These are phyloP conservation scores for Coemansia sp. DNA, from an alignment of 192 early-diverging fungal species.

Conservation along the genomic window DNA sequence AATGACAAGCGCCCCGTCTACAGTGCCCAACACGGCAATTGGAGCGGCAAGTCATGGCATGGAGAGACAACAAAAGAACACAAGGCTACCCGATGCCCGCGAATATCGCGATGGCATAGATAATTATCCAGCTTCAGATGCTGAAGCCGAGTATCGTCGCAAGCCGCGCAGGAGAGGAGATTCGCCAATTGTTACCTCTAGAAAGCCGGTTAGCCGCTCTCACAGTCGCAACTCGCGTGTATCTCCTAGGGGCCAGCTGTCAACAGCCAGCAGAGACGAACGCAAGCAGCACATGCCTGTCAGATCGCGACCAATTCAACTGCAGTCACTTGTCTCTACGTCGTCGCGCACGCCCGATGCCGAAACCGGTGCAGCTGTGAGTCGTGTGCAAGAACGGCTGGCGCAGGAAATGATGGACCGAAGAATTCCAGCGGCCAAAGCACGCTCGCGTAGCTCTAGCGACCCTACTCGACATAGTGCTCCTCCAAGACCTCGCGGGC, in stretches of 20 bases:
- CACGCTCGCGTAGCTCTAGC: constrained; percentile 6
- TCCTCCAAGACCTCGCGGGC: constrained; percentile 19
- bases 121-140: constrained; percentile 11
- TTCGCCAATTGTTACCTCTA: constrained; percentile 9
- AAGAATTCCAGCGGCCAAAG: constrained; percentile 5
- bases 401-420: constrained; percentile 22
- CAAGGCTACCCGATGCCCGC: neutral
- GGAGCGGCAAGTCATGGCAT: neutral
- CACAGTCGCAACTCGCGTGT: constrained; percentile 15
- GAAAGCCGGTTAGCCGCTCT: constrained; percentile 17
- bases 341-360: constrained; percentile 1
- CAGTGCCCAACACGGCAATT: constrained; percentile 1
- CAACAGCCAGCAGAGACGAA: neutral
- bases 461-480: neutral
- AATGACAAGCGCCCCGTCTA: constrained; percentile 15
- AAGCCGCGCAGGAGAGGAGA: neutral
- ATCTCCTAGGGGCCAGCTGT: neutral
- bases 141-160: constrained; percentile 19
- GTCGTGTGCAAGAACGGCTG: constrained; percentile 39
- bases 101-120: neutral
- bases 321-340: constrained; percentile 1
- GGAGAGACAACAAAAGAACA: neutral
- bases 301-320: constrained; percentile 35
- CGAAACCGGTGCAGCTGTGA: constrained; percentile 36
- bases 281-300: constrained; percentile 16